Evolutionary conservation across 192 early-diverging fungal species (phyloP).

Genomic region (Helicostylum pulchrum): DNA sequence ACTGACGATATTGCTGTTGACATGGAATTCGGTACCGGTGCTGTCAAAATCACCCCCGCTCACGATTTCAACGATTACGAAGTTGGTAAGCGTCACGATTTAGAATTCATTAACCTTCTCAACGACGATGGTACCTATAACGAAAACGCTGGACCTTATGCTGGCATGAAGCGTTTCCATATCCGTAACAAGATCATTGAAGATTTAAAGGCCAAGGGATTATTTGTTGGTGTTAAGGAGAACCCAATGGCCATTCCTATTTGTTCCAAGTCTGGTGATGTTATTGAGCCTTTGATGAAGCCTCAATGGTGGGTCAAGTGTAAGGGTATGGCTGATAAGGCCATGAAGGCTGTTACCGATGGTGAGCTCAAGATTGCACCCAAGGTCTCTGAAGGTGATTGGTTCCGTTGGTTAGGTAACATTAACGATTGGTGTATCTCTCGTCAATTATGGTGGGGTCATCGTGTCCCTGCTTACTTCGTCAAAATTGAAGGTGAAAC

Average conservation of each 20-base stretch:
- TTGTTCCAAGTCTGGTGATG: conserved; percentile 84
- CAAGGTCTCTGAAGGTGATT: conserved; percentile 83
- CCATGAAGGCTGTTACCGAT: conserved; percentile 73
- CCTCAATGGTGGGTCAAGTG: conserved; percentile 99
- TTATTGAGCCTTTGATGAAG: conserved; percentile 97
- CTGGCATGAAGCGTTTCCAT: conserved; percentile 91
- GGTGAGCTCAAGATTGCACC: conserved; percentile 85
- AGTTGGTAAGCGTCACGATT: conserved; percentile 91
- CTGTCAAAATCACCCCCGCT: conserved; percentile 98
- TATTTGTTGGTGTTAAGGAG: conserved; percentile 80
- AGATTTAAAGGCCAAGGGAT: conserved; percentile 83
- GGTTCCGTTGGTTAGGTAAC: conserved; percentile 94
- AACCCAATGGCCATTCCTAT: conserved; percentile 94
- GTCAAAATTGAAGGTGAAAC: conserved; percentile 71
- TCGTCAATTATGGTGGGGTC: conserved; percentile 99
- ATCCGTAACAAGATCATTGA: conserved; percentile 84
- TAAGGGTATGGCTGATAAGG: conserved; percentile 80
- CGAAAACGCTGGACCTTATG: conserved; percentile 83
- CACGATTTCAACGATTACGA: conserved; percentile 97
- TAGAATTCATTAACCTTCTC: conserved; percentile 95
- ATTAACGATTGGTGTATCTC: conserved; percentile 99
- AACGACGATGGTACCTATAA: conserved; percentile 97
- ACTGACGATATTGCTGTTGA: conserved; percentile 84
- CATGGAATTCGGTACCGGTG: conserved; percentile 94
- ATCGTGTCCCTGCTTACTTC: conserved; percentile 94